A percentile compares a stretch with the other conserved stretches of the same genome.
Conservation (phyloP, 345 rosid genomes). For the Hypericum perforatum region DNA sequence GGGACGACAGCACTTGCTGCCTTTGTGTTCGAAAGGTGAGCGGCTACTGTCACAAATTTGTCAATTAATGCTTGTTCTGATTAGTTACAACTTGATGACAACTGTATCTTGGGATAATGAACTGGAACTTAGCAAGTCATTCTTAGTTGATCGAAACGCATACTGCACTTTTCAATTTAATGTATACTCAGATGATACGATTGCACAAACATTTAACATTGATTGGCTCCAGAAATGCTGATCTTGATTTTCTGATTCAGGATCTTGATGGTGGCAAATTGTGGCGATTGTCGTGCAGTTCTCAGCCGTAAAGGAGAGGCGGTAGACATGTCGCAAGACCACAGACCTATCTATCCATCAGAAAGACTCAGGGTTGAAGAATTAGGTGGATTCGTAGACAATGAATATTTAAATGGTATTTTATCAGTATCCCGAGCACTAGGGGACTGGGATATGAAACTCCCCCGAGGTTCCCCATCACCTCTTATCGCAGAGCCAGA, state of each 20-base stretch:
- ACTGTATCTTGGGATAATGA: neutral
- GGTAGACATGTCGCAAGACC: conserved; percentile 40
- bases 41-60: neutral
- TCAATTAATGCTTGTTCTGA: neutral
- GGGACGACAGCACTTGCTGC: conserved; percentile 84
- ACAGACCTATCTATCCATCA: conserved; percentile 26
- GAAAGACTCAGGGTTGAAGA: conserved; percentile 28
- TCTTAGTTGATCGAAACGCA: conserved; percentile 39
- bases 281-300: conserved; percentile 44
- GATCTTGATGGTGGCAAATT: conserved; percentile 52
- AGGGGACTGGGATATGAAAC: conserved; percentile 92
- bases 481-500: conserved; percentile 85
- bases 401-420: conserved; percentile 64
- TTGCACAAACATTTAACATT: neutral
- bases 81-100: neutral
- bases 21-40: conserved; percentile 59
- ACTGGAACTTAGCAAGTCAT: no score
- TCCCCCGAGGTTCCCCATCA: conserved; percentile 41
- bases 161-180: conserved; percentile 45
- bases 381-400: conserved; percentile 48
- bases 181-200: neutral
- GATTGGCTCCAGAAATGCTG: neutral
- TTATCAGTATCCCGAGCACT: conserved; percentile 75
- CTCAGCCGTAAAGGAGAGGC: conserved; percentile 38
- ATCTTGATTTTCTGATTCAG: conserved; percentile 22